Percentiles rank a stretch among this genome's conserved stretches.
These are phyloP conservation scores for Acorus gramineus DNA, from an alignment of 106 monocot genomes.

Conservation along the genomic window DNA sequence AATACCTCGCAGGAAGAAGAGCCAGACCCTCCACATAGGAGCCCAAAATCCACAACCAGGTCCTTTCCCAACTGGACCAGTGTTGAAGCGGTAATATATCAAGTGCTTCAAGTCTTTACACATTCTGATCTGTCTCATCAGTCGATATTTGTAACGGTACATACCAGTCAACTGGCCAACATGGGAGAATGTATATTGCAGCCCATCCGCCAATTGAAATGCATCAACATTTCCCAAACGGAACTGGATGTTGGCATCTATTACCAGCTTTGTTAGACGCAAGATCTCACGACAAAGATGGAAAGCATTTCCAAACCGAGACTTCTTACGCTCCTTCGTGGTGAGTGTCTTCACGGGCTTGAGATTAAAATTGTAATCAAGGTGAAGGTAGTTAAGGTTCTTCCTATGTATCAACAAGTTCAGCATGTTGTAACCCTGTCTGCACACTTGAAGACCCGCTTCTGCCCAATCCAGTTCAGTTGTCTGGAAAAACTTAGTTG, in stretches of 20 bases:
- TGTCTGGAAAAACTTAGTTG: constrained; percentile 95
- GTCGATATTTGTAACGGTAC: constrained; percentile 96
- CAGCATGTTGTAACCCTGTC: constrained; percentile 99
- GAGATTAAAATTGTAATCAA: too few relatives aligned
- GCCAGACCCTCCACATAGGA: constrained; percentile 99
- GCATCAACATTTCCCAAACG: constrained; percentile 99
- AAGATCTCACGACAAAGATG: constrained; percentile 72
- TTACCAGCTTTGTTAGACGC: constrained; percentile 91
- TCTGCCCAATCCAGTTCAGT: constrained; percentile 99
- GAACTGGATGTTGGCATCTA: constrained; percentile 99
- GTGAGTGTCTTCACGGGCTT: too few relatives aligned
- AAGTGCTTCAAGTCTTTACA: constrained; percentile 98
- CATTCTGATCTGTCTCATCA: constrained; percentile 99
- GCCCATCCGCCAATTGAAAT: constrained; percentile 98
- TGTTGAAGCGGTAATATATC: constrained; percentile 98
- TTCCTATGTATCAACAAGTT: constrained; percentile 97
- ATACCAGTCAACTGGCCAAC: constrained; percentile 99
- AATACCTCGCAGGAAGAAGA: constrained; percentile 97
- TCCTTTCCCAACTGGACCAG: constrained; percentile 96
- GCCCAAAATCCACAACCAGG: constrained; percentile 99
- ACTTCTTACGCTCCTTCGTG: too few relatives aligned
- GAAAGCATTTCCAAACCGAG: neutral
- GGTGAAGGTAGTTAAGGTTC: constrained; percentile 75
- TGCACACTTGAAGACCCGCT: constrained; percentile 98
- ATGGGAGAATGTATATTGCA: constrained; percentile 98